Evolutionary conservation across 179 eudicot genomes (phyloP).

Genomic region (Vitellaria paradoxa): DNA sequence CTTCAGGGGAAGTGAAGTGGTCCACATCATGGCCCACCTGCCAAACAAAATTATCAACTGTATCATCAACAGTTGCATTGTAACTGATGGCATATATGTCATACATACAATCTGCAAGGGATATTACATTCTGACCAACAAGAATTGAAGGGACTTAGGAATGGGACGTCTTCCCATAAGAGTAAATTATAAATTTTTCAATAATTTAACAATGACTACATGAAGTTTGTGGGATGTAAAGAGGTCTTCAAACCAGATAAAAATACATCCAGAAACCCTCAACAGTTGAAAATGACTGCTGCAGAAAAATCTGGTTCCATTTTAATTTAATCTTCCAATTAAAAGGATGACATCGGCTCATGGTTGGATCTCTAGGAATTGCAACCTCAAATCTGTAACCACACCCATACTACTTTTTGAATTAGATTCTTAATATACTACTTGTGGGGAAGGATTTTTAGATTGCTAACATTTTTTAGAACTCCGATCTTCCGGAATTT

Average conservation of each 20-base stretch:
- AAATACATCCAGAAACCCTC: not conserved
- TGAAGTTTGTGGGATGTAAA: not conserved
- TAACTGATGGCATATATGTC: not conserved
- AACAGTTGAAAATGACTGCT: not conserved
- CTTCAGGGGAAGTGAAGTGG: conserved; percentile 95
- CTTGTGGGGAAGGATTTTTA: no score
- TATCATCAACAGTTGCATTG: not conserved
- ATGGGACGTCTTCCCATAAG: not conserved
- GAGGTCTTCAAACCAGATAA: not conserved
- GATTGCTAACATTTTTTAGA: no score
- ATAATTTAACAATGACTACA: not conserved
- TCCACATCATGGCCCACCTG: conserved; percentile 92
- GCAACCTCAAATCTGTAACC: not conserved
- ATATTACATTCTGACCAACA: not conserved
- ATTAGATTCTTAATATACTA: no score
- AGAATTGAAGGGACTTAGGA: not conserved
- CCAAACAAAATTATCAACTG: conserved; percentile 5
- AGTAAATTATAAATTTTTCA: not conserved
- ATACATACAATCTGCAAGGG: not conserved
- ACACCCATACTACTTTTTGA: not conserved
- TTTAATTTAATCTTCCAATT: no score
- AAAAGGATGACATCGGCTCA: not conserved
- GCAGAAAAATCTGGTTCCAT: no score
- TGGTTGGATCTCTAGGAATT: not conserved
- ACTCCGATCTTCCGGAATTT: no score